Evolutionary conservation across 2,329 filamentous ascomycete genomes (phyloP).

Genomic region (Diplodia intermedia): DNA sequence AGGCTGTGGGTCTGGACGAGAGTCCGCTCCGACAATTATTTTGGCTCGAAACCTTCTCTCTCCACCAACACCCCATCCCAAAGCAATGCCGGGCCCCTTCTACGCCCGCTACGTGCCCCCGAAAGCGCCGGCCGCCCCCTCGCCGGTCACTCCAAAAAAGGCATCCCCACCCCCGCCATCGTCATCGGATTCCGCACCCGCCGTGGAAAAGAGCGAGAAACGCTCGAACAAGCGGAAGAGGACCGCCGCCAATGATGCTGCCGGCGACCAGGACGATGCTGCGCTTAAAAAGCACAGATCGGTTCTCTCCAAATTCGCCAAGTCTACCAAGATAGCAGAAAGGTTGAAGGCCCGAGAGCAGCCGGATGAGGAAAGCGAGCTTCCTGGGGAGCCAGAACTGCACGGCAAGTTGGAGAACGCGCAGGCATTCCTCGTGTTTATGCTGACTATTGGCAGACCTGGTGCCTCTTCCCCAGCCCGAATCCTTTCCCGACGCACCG

Average conservation of each 20-base stretch:
- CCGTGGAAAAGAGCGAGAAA: slow-evolving; percentile 47
- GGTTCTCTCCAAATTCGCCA: slow-evolving; percentile 56
- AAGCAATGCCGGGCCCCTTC: slow-evolving; percentile 56
- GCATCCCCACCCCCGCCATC: slow-evolving; percentile 34
- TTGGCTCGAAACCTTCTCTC: slow-evolving; percentile 4
- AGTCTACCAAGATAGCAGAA: slow-evolving; percentile 43
- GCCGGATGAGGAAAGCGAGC: slow-evolving; percentile 36
- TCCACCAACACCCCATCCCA: neutral
- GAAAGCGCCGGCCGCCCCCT: slow-evolving; percentile 36
- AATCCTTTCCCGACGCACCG: slow-evolving; percentile 63
- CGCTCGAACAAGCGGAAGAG: slow-evolving; percentile 48
- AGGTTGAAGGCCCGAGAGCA: slow-evolving; percentile 30
- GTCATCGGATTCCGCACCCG: slow-evolving; percentile 3
- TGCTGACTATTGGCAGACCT: slow-evolving; percentile 59
- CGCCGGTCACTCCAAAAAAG: slow-evolving; percentile 20
- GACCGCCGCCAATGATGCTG: slow-evolving; percentile 37
- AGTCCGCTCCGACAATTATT: slow-evolving; percentile 31
- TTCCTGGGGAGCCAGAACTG: slow-evolving; percentile 51
- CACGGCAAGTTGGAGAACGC: slow-evolving; percentile 52
- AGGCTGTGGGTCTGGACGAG: slow-evolving; percentile 20
- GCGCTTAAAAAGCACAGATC: slow-evolving; percentile 47
- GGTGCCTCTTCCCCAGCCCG: slow-evolving; percentile 81
- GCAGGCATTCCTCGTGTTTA: neutral
- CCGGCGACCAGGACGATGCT: slow-evolving; percentile 41
- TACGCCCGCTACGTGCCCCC: slow-evolving; percentile 57